phyloP scores from a whole-genome alignment of 352 stramenopile genomes.

The Globisporangium camurandrum region DNA sequence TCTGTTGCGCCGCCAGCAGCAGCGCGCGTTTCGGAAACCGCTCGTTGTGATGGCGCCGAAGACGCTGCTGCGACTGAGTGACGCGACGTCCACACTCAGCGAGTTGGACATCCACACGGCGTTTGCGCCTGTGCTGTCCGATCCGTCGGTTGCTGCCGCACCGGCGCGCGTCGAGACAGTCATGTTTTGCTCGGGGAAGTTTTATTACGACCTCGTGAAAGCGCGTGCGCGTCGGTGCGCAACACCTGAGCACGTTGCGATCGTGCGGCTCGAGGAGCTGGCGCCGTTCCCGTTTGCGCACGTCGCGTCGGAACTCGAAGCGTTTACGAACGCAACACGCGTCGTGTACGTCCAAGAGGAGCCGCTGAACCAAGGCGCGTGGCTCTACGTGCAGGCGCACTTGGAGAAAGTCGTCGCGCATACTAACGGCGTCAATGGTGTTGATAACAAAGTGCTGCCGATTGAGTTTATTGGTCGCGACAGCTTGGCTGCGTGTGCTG shows the following conservation, averaged over 20 bases:
- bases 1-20: conserved; percentile 87
- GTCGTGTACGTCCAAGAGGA: conserved; percentile 81
- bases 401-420: conserved; percentile 54
- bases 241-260: conserved; percentile 41
- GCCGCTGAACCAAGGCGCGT: conserved; percentile 74
- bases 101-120: conserved; percentile 46
- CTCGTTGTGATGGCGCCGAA: conserved; percentile 74
- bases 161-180: conserved; percentile 52
- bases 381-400: conserved; percentile 60
- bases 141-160: conserved; percentile 39
- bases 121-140: conserved; percentile 65
- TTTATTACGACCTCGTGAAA: conserved; percentile 81
- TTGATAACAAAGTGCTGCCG: conserved; percentile 29
- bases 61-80: conserved; percentile 57
- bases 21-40: conserved; percentile 67
- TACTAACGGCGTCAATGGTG: background rate
- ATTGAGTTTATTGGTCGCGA: conserved; percentile 72
- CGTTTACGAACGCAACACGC: conserved; percentile 57
- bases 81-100: conserved; percentile 57
- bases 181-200: conserved; percentile 77
- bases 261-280: conserved; percentile 75
- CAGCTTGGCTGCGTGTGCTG: conserved; percentile 58
- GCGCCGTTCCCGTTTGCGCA: conserved; percentile 81
- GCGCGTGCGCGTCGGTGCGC: conserved; percentile 42
- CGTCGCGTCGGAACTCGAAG: conserved; percentile 38